These are phyloP conservation scores for Hericium alpestre DNA, from an alignment of 768 basidiomycete species.

Conservation along the genomic window DNA sequence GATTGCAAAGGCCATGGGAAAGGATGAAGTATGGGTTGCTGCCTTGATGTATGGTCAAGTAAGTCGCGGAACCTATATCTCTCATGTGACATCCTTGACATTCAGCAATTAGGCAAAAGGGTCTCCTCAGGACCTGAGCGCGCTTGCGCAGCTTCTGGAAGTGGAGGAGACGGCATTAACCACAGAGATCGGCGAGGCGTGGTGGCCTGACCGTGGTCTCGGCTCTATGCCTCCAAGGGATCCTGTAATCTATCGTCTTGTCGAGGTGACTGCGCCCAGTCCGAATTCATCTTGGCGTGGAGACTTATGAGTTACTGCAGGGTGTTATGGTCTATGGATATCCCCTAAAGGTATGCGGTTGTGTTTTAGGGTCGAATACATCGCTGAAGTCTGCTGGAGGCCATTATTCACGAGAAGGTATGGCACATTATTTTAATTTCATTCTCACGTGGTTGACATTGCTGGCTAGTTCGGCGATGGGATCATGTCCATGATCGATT, in stretches of 20 bases:
- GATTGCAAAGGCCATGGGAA: constrained; percentile 51
- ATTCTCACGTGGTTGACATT: neutral
- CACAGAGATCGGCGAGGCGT: constrained; percentile 47
- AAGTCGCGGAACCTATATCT: neutral
- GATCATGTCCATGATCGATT: constrained; percentile 86
- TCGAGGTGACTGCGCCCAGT: constrained; percentile 32
- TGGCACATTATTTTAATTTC: neutral
- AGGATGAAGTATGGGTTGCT: constrained; percentile 76
- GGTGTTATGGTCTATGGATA: constrained; percentile 69
- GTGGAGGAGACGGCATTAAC: constrained; percentile 28
- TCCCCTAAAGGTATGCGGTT: constrained; percentile 48
- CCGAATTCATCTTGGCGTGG: neutral
- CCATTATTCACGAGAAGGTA: constrained; percentile 72
- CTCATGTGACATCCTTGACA: too few relatives aligned
- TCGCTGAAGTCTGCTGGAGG: neutral
- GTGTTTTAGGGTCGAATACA: neutral
- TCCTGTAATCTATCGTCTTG: constrained; percentile 73
- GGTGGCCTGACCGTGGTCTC: constrained; percentile 68
- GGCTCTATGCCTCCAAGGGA: constrained; percentile 67
- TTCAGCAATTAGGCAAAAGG: constrained; percentile 50
- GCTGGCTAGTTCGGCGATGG: constrained; percentile 66
- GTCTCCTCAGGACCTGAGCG: constrained; percentile 45
- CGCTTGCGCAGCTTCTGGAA: constrained; percentile 41
- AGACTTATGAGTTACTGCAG: neutral
- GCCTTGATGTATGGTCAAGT: constrained; percentile 78